Evolutionary conservation across 768 basidiomycete species (phyloP), one percentile per base, ranked within the genome.

Genomic region (Lentinus tigrinus): DNA sequence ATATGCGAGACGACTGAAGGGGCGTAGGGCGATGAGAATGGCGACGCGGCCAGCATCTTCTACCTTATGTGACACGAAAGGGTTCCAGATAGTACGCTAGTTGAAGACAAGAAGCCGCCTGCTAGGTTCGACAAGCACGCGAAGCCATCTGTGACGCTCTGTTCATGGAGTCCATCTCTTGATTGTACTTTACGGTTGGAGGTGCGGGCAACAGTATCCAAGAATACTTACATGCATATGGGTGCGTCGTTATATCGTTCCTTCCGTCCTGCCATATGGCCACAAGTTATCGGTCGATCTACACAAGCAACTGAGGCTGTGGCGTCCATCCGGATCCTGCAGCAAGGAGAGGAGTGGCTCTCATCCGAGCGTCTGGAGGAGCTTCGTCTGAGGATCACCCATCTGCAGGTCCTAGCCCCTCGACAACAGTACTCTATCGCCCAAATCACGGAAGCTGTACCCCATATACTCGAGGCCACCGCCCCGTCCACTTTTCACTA

Each of bases 11-110:
- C 72, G 69, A 81, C 77, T 0, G 83, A 82, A 64, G 71, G 81
- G 31, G 77, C 82, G 54, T 77, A 77, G 59, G 83, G 84, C 19
- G 81, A 82, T 3, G 81, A 85, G 65, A 75, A 77, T n/a, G 77
- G 72, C 4, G 75, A 73, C 48, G 70, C 69, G 17, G 37, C 50
- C 26, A 51, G 47, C 2, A 46, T 54, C 40, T n/a, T n/a, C n/a
- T n/a, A n/a, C n/a, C 49, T 66, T 24, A 56, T 57, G 28, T 68
- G 56, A 56, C 14, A 21, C 16, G 27, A 17, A 16, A 39, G 13
- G 54, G 14, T 19, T 34, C 38, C 14, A 27, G 34, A 19, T 19
- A 3, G 51, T 14, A 46, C n/a, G n/a, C n/a, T n/a, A n/a, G n/a
- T n/a, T n/a, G n/a, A n/a, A n/a, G n/a, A n/a, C n/a, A n/a, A n/a